A percentile compares a stretch with the other conserved stretches of the same genome.
Evolutionary conservation across 495 filamentous ascomycete species (phyloP).

Genomic region (Glutinoglossum americanum): DNA sequence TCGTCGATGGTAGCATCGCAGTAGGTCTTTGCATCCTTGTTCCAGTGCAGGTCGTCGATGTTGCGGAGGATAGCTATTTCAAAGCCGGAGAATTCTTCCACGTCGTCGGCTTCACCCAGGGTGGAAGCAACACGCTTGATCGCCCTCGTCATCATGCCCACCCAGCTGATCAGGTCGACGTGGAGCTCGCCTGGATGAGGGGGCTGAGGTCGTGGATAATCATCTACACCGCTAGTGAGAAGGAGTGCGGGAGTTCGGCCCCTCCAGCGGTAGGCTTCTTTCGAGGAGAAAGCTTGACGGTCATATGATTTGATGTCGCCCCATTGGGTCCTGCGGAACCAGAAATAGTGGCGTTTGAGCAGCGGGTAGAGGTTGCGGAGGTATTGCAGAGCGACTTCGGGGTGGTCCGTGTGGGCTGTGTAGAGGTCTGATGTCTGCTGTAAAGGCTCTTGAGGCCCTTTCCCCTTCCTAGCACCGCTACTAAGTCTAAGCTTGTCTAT

Average conservation of each 20-base stretch:
- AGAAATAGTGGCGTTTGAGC: constrained; percentile 73
- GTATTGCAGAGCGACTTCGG: constrained; percentile 46
- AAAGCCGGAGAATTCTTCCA: constrained; percentile 42
- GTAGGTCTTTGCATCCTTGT: constrained; percentile 52
- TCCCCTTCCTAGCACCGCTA: not conserved
- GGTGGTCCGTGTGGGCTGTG: constrained; percentile 40
- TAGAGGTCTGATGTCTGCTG: constrained; percentile 13
- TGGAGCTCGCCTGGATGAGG: constrained; percentile 97
- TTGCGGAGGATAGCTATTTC: constrained; percentile 67
- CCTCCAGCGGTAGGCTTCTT: constrained; percentile 90
- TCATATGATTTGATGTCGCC: constrained; percentile 86
- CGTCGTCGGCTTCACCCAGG: constrained; percentile 55
- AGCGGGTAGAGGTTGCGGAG: constrained; percentile 75
- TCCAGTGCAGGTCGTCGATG: constrained; percentile 88
- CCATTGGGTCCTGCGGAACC: constrained; percentile 81
- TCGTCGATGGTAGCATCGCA: constrained; percentile 94
- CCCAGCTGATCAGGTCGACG: constrained; percentile 86
- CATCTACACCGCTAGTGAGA: constrained; percentile 81
- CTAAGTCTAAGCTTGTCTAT: constrained; percentile 40
- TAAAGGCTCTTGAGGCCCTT: constrained; percentile 4
- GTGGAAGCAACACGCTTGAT: constrained; percentile 55
- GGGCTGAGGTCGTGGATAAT: constrained; percentile 84
- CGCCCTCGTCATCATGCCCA: constrained; percentile 78
- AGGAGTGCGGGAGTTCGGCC: constrained; percentile 73
- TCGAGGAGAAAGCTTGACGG: constrained; percentile 60